phyloP scores from a whole-genome alignment of 768 basidiomycete genomes.

The Termitomyces sp. region DNA sequence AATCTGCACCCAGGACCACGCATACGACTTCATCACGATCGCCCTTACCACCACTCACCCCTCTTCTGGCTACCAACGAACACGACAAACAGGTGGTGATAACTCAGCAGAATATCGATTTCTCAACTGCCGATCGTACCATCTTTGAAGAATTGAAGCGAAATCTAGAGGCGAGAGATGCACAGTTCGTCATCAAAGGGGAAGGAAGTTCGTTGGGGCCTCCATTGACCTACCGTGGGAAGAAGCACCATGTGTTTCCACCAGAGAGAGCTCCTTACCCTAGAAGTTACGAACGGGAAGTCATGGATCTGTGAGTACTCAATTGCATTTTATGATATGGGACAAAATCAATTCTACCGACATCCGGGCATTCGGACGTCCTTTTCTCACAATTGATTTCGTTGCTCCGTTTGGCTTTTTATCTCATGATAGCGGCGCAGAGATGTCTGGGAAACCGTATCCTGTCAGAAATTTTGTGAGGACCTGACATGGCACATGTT shows the following conservation, averaged over 20 bases:
- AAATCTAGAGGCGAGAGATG: conserved; percentile 47
- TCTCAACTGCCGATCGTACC: conserved; percentile 60
- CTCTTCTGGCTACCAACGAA: conserved; percentile 1
- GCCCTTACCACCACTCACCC: conserved; percentile 5
- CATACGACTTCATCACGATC: conserved; percentile 8
- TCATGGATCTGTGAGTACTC: conserved; percentile 61
- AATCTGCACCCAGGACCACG: conserved; percentile 12
- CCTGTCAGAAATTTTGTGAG: conserved; percentile 48
- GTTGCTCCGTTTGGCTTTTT: conserved; percentile 1
- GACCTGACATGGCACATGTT: conserved; percentile 68
- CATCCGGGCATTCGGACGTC: background rate
- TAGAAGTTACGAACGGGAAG: conserved; percentile 57
- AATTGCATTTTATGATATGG: conserved; percentile 1
- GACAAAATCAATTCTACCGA: conserved; percentile 1
- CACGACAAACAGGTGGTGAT: conserved; percentile 4
- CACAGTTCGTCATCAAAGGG: conserved; percentile 55
- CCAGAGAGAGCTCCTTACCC: conserved; percentile 63
- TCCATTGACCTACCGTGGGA: conserved; percentile 30
- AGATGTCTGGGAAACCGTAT: conserved; percentile 66
- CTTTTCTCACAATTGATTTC: background rate
- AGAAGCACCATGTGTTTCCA: conserved; percentile 54
- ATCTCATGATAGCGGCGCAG: conserved; percentile 32
- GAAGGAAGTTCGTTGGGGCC: conserved; percentile 26
- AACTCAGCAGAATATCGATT: conserved; percentile 28
- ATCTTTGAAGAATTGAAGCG: conserved; percentile 56